Conservation (phyloP, 2,329 filamentous ascomycete genomes). For the Penicillium polonicum region DNA sequence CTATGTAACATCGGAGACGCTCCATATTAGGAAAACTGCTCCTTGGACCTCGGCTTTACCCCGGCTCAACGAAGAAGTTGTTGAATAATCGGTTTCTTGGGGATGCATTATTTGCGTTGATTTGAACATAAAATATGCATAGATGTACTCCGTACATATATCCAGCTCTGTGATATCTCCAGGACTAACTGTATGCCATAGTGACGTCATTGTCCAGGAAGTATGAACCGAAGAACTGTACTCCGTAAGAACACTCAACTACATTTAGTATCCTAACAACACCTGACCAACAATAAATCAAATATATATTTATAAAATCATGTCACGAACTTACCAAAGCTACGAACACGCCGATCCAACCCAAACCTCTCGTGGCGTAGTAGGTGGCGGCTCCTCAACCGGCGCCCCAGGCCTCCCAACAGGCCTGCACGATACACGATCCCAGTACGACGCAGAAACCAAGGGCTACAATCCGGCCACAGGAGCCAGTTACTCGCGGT, state of each 20-base stretch:
- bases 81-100: constrained; percentile 5
- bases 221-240: neutral
- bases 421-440: constrained; percentile 14
- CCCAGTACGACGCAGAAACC: constrained; percentile 15
- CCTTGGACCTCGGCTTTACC: constrained; percentile 23
- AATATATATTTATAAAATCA: neutral
- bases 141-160: no score
- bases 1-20: constrained; percentile 17
- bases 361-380: constrained; percentile 4
- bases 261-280: neutral
- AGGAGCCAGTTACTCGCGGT: constrained; percentile 22
- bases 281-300: neutral
- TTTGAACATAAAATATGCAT: neutral
- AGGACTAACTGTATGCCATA: neutral
- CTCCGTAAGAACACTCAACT: neutral
- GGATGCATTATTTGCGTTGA: neutral
- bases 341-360: constrained; percentile 5
- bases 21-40: constrained; percentile 29
- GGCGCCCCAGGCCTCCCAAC: constrained; percentile 28
- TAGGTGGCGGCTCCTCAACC: constrained; percentile 29
- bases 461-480: constrained; percentile 30
- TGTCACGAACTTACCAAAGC: constrained; percentile 1
- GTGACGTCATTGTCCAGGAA: neutral
- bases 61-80: neutral
- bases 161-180: neutral